phyloP scores from a whole-genome alignment of 305 asterid species.

The Ruellia speciosa region DNA sequence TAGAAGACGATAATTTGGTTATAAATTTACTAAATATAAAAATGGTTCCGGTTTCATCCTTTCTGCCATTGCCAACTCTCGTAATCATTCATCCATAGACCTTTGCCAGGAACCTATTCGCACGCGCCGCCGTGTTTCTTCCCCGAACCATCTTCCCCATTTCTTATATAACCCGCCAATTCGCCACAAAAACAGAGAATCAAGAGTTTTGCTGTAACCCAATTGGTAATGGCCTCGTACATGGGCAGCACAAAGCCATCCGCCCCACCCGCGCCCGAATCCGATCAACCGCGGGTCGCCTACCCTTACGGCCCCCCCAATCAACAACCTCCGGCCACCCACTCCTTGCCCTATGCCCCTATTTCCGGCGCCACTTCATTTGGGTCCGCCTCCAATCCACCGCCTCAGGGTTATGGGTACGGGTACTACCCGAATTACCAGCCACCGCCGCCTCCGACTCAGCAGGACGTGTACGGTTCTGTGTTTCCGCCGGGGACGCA shows the following conservation, averaged over 20 bases:
- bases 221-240: not conserved
- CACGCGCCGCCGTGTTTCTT: not conserved
- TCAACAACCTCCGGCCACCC: slow-evolving; percentile 22
- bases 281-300: slow-evolving; percentile 29
- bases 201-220: too few species aligned
- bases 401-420: slow-evolving; percentile 33
- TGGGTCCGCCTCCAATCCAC: slow-evolving; percentile 30
- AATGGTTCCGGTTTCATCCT: too few species aligned
- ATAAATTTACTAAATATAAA: too few species aligned
- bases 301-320: slow-evolving; percentile 33
- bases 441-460: slow-evolving; percentile 18
- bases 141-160: too few species aligned
- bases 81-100: too few species aligned
- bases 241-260: slow-evolving; percentile 38
- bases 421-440: slow-evolving; percentile 26
- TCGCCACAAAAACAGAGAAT: too few species aligned
- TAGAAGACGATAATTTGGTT: too few species aligned
- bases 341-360: slow-evolving; percentile 26
- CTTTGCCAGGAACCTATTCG: not conserved
- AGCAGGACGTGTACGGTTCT: slow-evolving; percentile 24
- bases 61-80: too few species aligned
- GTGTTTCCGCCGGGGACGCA: slow-evolving; percentile 64
- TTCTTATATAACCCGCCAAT: too few species aligned
- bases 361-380: slow-evolving; percentile 25
- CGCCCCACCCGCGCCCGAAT: slow-evolving; percentile 62